phyloP scores from a whole-genome alignment of 2,329 filamentous ascomycete species.

The Cadophora gregata region DNA sequence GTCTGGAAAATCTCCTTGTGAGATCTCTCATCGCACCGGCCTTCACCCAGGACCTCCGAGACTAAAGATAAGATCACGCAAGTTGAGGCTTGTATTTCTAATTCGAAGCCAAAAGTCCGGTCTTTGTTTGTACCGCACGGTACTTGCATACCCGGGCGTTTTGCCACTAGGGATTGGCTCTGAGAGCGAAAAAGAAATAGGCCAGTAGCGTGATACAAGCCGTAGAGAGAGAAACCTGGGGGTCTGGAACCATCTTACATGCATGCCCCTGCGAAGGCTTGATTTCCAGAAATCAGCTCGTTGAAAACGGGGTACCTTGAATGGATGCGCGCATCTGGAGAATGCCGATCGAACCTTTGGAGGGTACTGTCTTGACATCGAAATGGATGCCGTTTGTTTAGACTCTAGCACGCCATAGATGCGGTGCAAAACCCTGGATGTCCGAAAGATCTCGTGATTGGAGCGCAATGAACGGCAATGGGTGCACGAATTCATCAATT shows the following conservation, averaged over 20 bases:
- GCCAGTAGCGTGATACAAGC: background rate
- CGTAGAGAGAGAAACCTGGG: background rate
- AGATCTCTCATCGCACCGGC: background rate
- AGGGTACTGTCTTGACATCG: background rate
- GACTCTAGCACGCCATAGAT: conserved; percentile 21
- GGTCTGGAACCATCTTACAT: background rate
- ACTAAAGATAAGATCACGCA: background rate
- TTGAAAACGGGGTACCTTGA: background rate
- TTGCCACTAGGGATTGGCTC: background rate
- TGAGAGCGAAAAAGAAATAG: background rate
- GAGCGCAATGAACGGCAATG: background rate
- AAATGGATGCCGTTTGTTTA: conserved; percentile 16
- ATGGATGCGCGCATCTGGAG: background rate
- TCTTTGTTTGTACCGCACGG: background rate
- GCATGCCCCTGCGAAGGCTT: background rate
- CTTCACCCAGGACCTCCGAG: background rate
- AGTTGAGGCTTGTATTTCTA: background rate
- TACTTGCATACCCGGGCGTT: background rate
- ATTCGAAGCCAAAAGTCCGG: background rate
- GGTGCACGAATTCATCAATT: background rate
- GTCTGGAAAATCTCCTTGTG: background rate
- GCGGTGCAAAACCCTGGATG: background rate
- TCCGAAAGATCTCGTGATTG: background rate
- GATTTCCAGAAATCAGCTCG: background rate
- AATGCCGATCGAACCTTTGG: conserved; percentile 4